Evolutionary conservation across 306 rosid species (phyloP).

Genomic region (Pyrus betulifolia): DNA sequence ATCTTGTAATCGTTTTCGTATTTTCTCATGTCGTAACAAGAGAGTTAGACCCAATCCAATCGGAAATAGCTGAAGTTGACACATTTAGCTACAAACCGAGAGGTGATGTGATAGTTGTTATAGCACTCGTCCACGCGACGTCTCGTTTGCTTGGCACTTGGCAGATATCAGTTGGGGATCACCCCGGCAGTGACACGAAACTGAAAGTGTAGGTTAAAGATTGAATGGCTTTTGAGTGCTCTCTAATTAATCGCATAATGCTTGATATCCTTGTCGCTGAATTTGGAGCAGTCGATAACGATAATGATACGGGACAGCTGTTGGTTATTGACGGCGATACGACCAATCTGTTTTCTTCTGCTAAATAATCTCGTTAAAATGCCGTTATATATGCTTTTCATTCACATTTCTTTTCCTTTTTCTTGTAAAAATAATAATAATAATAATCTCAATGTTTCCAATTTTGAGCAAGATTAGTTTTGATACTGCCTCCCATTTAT

Average conservation of each 20-base stretch:
- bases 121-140: too few relatives aligned
- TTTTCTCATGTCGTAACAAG: too few relatives aligned
- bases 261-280: background rate
- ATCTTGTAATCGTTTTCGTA: fast-evolving
- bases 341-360: background rate
- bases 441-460: too few relatives aligned
- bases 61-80: background rate
- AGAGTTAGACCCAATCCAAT: too few relatives aligned
- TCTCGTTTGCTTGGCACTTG: background rate
- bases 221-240: background rate
- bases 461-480: too few relatives aligned
- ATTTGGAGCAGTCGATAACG: background rate
- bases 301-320: background rate
- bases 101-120: too few relatives aligned
- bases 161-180: background rate
- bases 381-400: background rate
- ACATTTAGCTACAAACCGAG: too few relatives aligned
- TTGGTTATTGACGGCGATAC: background rate
- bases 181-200: background rate
- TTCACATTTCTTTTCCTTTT: background rate
- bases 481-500: too few relatives aligned
- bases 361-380: too few relatives aligned
- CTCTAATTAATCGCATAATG: background rate
- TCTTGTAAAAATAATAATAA: background rate
- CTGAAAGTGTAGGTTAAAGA: background rate